Conservation (phyloP, 116 monocot species). For the Zostera marina region DNA sequence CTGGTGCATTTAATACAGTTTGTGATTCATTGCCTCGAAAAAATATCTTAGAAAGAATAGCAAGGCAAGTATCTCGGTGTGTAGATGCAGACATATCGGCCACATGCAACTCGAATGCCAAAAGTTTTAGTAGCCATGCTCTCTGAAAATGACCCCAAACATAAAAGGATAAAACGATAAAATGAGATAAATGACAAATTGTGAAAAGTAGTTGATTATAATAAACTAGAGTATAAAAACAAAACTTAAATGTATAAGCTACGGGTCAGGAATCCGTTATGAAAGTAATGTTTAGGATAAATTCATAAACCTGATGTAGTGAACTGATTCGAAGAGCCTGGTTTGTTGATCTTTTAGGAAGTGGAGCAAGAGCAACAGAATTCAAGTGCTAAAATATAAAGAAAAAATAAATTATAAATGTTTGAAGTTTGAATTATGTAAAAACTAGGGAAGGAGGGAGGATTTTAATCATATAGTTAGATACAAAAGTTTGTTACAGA, state of each 20-base stretch:
- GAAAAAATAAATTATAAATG: not conserved
- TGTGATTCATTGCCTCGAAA: slow-evolving; percentile 16
- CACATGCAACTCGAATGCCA: slow-evolving; percentile 74
- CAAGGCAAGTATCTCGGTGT: slow-evolving; percentile 60
- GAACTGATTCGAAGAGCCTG: slow-evolving; percentile 77
- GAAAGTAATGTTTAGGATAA: not conserved
- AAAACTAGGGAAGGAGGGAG: not conserved
- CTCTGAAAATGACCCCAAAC: slow-evolving; percentile 37
- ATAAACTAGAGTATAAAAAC: not conserved
- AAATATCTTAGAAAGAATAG: slow-evolving; percentile 51
- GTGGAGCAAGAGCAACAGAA: slow-evolving; percentile 40
- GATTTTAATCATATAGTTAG: not conserved
- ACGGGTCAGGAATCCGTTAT: not conserved
- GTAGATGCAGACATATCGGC: slow-evolving; percentile 46
- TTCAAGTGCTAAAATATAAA: slow-evolving; percentile 56
- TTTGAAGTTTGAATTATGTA: too few relatives aligned
- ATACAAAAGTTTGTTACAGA: not conserved
- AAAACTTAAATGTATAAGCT: not conserved
- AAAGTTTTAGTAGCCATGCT: slow-evolving; percentile 78
- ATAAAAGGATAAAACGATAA: slow-evolving; percentile 1
- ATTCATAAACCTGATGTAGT: slow-evolving; percentile 98
- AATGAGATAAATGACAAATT: not conserved
- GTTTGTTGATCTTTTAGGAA: slow-evolving; percentile 65
- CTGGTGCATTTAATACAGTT: slow-evolving; percentile 7
- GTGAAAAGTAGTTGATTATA: not conserved